phyloP scores from a whole-genome alignment of 1,284 basidiomycete species.

The Moesziomyces sp. region DNA sequence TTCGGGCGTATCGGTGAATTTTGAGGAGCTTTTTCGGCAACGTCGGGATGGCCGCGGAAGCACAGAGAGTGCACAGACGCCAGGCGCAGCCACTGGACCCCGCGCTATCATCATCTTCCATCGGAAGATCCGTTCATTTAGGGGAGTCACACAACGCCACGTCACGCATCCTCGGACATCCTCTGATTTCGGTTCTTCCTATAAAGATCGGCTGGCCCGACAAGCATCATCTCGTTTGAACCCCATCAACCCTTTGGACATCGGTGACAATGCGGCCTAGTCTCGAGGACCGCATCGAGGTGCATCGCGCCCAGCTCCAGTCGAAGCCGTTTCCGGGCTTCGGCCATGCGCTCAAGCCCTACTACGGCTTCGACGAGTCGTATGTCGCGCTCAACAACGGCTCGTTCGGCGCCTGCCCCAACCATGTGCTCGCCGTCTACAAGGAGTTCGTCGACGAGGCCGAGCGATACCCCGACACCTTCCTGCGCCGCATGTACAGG shows the following conservation, averaged over 20 bases:
- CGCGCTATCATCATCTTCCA: no score
- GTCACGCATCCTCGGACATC: no score
- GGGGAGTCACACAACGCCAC: no score
- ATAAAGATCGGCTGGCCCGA: background rate
- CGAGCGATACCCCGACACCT: slow-evolving; percentile 31
- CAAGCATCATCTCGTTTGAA: background rate
- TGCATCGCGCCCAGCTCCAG: slow-evolving; percentile 12
- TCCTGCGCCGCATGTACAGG: slow-evolving; percentile 26
- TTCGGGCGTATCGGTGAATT: slow-evolving; percentile 12
- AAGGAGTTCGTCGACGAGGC: slow-evolving; percentile 25
- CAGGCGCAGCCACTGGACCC: no score
- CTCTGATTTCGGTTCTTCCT: background rate
- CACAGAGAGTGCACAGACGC: no score
- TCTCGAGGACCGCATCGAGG: slow-evolving; percentile 19
- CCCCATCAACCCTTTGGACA: no score
- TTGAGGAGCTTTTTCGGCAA: background rate
- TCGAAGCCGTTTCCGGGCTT: slow-evolving; percentile 35
- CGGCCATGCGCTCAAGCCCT: slow-evolving; percentile 23
- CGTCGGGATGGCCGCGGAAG: no score
- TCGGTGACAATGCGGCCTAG: background rate
- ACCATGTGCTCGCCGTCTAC: slow-evolving; percentile 27
- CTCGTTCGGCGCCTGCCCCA: slow-evolving; percentile 45
- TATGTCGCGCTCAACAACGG: slow-evolving; percentile 48
- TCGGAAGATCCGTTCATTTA: no score
- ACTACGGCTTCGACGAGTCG: slow-evolving; percentile 34